Base-by-base conservation (phyloP, 345 rosid genomes). In the Erysimum cheiranthoides region DNA sequence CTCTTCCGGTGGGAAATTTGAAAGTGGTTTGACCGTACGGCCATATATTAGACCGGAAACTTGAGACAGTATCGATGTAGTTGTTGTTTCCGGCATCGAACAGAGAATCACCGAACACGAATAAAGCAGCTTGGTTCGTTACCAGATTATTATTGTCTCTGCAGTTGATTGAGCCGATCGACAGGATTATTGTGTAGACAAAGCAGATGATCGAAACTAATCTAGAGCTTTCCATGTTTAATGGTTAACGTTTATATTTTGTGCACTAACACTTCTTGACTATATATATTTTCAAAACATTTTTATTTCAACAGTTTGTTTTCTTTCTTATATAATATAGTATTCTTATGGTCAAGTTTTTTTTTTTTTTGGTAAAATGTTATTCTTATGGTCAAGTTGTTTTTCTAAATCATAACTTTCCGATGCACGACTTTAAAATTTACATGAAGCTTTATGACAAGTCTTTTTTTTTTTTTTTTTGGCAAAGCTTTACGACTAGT, bases 61-160 rank as follows among this genome's bases (percentile, higher is more conserved):
- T 63, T 36, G 35, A 27, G 10, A 39, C 0, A 1, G 84, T 80
- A 32, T 72, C 51, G 74, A 81, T 78, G 9, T 75, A 78, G 68
- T 84, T 83, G 74, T 86, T 82, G 76, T 83, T 85, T 70, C 89
- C 86, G 0, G 76, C 66, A 73, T 84, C 88, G 53, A 82, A 81
- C 0, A 78, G 3, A 4, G 90, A 88, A 57, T 86, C 93, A 31
- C 88, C 88, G 4, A 81, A 84, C 17, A 86, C 34, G 63, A 82
- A 83, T 42, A 80, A 64, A 11, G 86, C 83, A 5, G 67, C 68
- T 17, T 79, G 79, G 0, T 78, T 75, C 56, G 73, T 67, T 4
- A 71, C 10, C 7, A 62, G 71, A 56, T 17, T 39, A 3, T 16
- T 52, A 1, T 35, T 68, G 16, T 18, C 14, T 12, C 35, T 63